Evolutionary conservation across 192 early-diverging fungal species (phyloP), one percentile per base, ranked within the genome.

Genomic region (Kappamyces sp.): DNA sequence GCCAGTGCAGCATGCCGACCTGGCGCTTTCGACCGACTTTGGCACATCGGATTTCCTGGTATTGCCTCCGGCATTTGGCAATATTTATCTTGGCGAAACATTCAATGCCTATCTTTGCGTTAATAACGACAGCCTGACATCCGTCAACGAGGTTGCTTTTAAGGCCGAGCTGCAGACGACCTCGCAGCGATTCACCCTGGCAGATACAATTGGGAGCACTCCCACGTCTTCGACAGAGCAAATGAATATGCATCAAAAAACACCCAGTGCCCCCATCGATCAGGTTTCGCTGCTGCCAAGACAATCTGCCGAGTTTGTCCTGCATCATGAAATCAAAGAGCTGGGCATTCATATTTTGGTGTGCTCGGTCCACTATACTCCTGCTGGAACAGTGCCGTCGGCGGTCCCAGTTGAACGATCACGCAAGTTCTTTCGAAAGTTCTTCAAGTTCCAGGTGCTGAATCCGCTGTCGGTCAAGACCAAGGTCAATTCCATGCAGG

Each of bases 381-480:
- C 79, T 38, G 80, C 81, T 0, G 69, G 12, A 43, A 47, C 62
- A 37, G 58, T 59, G 9, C 66, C 53, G 6, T 8, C 48, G 49
- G 43, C 8, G 47, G 55, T 1, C 2, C 35, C 78, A 33, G 52
- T 12, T 1, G 31, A 13, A 6, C 8, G 34, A 36, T 84, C 88
- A 49, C 77, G 77, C 51, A 84, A 86, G 35, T 76, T 69, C 35
- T 86, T 97, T 68, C 81, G 90, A 48, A 92, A 91, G 65, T 91
- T 92, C 64, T 98, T 90, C 82, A 94, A 92, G 61, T 98, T 98
- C 68, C 90, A 95, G 76, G 95, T 94, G 10, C 66, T 89, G 46
- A 98, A 98, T 69, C 95, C 95, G 42, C 77, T 98, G 38, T 81
- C 91, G 6, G 95, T 98, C 50, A 97, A 94, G 70, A 98, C 95